Base-by-base conservation (phyloP, 192 early-diverging fungal species). In the Podila clonocystis region DNA sequence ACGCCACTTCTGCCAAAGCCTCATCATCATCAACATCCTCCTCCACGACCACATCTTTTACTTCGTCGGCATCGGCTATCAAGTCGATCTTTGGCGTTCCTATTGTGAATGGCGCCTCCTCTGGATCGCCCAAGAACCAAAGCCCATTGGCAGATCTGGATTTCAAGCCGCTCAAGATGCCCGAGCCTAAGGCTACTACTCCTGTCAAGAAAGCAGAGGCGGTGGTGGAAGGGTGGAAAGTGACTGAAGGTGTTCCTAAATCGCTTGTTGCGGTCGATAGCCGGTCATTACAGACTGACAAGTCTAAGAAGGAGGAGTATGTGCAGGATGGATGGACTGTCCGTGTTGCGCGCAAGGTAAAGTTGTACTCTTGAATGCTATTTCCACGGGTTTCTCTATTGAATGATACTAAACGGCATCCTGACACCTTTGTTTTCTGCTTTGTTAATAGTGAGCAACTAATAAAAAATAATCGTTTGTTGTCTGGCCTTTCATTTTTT, bases 201-300 rank as follows among this genome's bases (percentile, higher is more conserved):
- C 24, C 52, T 19, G 24, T 24, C 3, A 45, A 45, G 41, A 45
- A 45, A 17, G 13, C 41, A 15, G 41, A 45, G 41, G 17, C 2
- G 15, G 41, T 45, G 15, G 41, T 45, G 15, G 72, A 79, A 1
- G 76, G 72, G 50, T 79, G 76, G 76, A 79, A 62, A 60, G 50
- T 79, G 4, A 67, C 52, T 5, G 55, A 79, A 12, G 70, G 70
- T 12, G 45, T 63, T 2, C 49, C 72, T 20, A 79, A 79, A 49
- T 80, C 77, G 7, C 70, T 67, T 30, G 57, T 68, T 59, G 61
- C 67, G 4, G 70, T 55, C 6, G 52, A 26, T 55, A 26, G 19
- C n/a, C 9, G 52, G 52, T 24, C 52, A 55, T 45, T 45, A 45
- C 41, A 17, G 41, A 45, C 11, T 15, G 41, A 15, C 41, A 45